These are phyloP conservation scores for Globisporangium heterothallicum DNA, from an alignment of 352 stramenopile genomes.

Conservation along the genomic window DNA sequence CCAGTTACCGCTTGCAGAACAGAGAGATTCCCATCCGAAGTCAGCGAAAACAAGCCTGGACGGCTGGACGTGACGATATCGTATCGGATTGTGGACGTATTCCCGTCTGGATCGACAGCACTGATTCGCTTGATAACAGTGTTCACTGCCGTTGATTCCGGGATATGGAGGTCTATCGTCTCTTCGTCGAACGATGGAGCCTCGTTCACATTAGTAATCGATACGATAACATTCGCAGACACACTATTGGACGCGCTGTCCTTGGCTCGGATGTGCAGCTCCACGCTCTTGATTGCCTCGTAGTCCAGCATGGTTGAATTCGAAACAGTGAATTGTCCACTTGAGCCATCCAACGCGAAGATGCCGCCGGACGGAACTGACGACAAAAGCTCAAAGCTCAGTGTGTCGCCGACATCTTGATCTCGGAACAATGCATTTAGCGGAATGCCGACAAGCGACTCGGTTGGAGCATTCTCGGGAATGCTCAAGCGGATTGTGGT, in stretches of 20 bases:
- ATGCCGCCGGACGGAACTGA: neutral
- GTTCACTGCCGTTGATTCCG: constrained; percentile 4
- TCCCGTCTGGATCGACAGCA: constrained; percentile 7
- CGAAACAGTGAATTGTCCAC: constrained; percentile 1
- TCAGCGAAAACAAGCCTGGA: neutral
- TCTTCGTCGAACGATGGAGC: constrained; percentile 19
- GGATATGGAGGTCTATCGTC: constrained; percentile 7
- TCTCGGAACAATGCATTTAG: neutral
- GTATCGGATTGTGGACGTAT: constrained; percentile 1
- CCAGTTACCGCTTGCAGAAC: neutral
- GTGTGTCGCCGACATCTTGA: constrained; percentile 1
- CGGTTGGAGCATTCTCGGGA: constrained; percentile 1
- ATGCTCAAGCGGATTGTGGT: neutral
- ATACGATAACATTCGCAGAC: constrained; percentile 11
- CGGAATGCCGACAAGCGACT: neutral
- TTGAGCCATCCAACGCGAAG: constrained; percentile 1
- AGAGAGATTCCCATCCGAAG: neutral
- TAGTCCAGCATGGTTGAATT: constrained; percentile 6
- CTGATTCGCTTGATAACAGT: neutral
- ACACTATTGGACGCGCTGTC: constrained; percentile 5
- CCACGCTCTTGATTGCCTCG: constrained; percentile 1
- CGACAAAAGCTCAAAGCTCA: neutral
- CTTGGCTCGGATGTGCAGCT: neutral
- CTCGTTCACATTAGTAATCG: constrained; percentile 29
- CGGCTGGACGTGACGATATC: constrained; percentile 1